Conservation (phyloP, 1,139 yeast species). For the Lodderomyces jiufengensis region DNA sequence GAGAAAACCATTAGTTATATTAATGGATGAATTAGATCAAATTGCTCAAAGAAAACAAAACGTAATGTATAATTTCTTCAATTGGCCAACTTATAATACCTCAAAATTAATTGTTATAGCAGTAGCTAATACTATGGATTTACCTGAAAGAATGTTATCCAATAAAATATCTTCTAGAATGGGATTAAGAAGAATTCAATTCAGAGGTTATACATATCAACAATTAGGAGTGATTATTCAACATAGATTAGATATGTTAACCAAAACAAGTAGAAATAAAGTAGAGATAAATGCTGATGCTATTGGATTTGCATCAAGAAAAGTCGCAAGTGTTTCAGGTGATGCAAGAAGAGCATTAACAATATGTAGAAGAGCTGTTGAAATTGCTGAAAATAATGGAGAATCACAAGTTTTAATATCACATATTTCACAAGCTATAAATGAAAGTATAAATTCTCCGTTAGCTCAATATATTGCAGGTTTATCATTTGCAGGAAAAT, state of each 20-base stretch:
- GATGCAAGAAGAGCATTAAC: conserved; percentile 93
- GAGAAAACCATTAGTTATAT: conserved; percentile 62
- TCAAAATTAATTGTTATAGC: conserved; percentile 87
- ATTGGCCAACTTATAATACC: conserved; percentile 87
- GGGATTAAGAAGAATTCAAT: conserved; percentile 83
- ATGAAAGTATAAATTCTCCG: conserved; percentile 78
- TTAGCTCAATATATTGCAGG: conserved; percentile 53
- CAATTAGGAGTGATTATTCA: conserved; percentile 75
- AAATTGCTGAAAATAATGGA: conserved; percentile 61
- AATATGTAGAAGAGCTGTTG: conserved; percentile 87
- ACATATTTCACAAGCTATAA: conserved; percentile 74
- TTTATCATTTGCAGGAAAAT: conserved; percentile 66
- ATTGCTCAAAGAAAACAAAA: conserved; percentile 80
- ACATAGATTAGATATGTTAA: conserved; percentile 60
- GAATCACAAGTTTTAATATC: conserved; percentile 56
- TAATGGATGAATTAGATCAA: conserved; percentile 92
- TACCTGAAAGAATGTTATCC: conserved; percentile 84
- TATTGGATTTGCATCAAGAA: conserved; percentile 85
- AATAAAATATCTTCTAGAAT: conserved; percentile 89
- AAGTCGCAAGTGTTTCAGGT: conserved; percentile 94
- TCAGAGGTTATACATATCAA: conserved; percentile 80
- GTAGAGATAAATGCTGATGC: conserved; percentile 68
- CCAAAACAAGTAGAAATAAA: conserved; percentile 34
- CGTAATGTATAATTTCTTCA: conserved; percentile 92
- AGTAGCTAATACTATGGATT: conserved; percentile 95